These are phyloP conservation scores for Paspalum vaginatum DNA, from an alignment of 176 grass and related monocot species.

Conservation along the genomic window DNA sequence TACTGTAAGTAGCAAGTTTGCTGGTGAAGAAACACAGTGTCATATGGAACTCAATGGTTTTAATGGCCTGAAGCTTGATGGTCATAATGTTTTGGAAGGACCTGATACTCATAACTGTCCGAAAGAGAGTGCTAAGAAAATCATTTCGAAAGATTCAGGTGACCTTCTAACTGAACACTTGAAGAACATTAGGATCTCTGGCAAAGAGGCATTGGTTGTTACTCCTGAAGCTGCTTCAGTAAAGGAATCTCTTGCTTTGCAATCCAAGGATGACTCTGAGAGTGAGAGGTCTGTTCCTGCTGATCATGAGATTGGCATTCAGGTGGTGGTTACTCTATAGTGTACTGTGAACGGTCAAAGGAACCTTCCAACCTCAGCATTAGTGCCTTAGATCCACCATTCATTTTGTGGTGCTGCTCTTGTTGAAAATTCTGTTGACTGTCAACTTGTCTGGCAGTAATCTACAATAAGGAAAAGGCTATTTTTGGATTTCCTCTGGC, in stretches of 20 bases:
- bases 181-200: constrained; percentile 38
- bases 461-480: constrained; percentile 23
- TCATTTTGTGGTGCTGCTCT: constrained; percentile 27
- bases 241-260: constrained; percentile 46
- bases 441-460: constrained; percentile 26
- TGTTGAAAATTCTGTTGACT: constrained; percentile 31
- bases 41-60: constrained; percentile 7
- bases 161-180: constrained; percentile 47
- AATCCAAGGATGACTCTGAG: constrained; percentile 32
- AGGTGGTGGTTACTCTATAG: constrained; percentile 49
- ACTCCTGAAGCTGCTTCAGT: constrained; percentile 38
- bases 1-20: constrained; percentile 30
- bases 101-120: constrained; percentile 29
- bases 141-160: constrained; percentile 6
- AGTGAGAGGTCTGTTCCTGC: constrained; percentile 43
- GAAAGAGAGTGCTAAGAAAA: constrained; percentile 23
- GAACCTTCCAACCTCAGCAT: constrained; percentile 32
- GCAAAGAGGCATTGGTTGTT: constrained; percentile 34
- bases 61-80: constrained; percentile 19
- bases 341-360: constrained; percentile 9
- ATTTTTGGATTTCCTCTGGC: constrained; percentile 31
- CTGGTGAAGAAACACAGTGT: constrained; percentile 33
- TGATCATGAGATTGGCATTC: constrained; percentile 51
- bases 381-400: neutral
- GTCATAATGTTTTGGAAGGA: constrained; percentile 1